phyloP scores from a whole-genome alignment of 345 rosid genomes.

The Erysimum cheiranthoides region DNA sequence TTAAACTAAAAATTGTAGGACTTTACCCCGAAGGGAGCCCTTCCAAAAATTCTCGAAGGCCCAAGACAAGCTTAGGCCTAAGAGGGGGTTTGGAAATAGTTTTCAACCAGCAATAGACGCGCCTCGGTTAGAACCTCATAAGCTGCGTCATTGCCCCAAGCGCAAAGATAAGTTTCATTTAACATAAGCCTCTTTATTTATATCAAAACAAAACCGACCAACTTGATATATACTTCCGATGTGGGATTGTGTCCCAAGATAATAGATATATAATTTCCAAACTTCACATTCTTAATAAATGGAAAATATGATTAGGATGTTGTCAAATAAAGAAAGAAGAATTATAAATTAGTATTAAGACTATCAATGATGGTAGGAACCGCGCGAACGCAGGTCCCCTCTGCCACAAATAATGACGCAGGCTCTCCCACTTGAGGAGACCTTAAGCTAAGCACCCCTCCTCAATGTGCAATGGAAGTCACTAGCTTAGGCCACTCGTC shows the following conservation, averaged over 20 bases:
- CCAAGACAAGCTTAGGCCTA: conserved; percentile 27
- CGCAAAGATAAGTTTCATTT: conserved; percentile 19
- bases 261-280: no score
- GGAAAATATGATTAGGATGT: no score
- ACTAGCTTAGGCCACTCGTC: background rate
- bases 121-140: conserved; percentile 51
- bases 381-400: no score
- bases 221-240: background rate
- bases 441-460: no score
- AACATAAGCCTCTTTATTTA: background rate
- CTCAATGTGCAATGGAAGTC: background rate
- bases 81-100: conserved; percentile 53
- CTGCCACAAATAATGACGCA: no score
- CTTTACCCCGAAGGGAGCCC: background rate
- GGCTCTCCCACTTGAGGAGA: no score
- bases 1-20: background rate
- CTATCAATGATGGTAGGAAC: no score
- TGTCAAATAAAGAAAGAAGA: no score
- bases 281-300: no score
- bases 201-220: background rate
- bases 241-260: background rate
- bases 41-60: background rate
- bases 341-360: no score
- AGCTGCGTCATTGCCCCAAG: conserved; percentile 51
- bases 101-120: conserved; percentile 55